Evolutionary conservation across 139 green algal species (phyloP).

Genomic region (Nannochloris sp.): DNA sequence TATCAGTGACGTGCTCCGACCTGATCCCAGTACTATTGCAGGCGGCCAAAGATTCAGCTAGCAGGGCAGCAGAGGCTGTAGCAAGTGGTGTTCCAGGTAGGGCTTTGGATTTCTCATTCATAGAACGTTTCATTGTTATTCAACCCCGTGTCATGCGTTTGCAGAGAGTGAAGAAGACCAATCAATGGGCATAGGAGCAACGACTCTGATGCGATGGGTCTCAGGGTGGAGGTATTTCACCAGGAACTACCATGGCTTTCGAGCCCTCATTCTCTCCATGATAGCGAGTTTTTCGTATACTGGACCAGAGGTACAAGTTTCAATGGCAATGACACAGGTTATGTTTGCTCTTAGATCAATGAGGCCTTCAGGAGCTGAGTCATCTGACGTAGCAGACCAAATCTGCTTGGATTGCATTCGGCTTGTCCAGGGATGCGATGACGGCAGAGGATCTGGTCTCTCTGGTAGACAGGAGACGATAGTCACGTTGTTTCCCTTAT

Average conservation of each 20-base stretch:
- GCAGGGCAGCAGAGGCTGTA: slow-evolving; percentile 7
- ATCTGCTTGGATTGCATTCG: slow-evolving; percentile 7
- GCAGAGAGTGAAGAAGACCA: slow-evolving; percentile 23
- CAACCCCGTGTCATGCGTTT: not conserved
- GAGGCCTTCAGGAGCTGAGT: not conserved
- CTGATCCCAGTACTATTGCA: slow-evolving; percentile 1
- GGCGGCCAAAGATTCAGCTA: not conserved
- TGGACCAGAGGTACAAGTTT: slow-evolving; percentile 7
- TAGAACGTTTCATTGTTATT: not conserved
- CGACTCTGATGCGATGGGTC: slow-evolving; percentile 3
- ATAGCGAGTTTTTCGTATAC: slow-evolving; percentile 22
- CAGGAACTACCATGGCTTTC: slow-evolving; percentile 8
- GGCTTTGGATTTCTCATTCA: too few relatives aligned
- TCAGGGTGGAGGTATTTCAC: slow-evolving; percentile 16
- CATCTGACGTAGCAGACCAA: not conserved
- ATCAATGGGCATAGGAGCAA: slow-evolving; percentile 3
- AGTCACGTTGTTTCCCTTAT: slow-evolving; percentile 40
- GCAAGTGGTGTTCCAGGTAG: slow-evolving; percentile 2
- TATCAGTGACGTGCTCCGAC: not conserved
- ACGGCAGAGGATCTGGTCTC: slow-evolving; percentile 12
- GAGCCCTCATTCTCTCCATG: slow-evolving; percentile 10
- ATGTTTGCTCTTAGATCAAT: slow-evolving; percentile 24
- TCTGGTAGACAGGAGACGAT: slow-evolving; percentile 53
- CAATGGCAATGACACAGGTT: slow-evolving; percentile 10
- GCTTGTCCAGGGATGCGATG: not conserved